Base-by-base conservation (phyloP, 768 basidiomycete genomes). In the Macrolepiota albuminosa region DNA sequence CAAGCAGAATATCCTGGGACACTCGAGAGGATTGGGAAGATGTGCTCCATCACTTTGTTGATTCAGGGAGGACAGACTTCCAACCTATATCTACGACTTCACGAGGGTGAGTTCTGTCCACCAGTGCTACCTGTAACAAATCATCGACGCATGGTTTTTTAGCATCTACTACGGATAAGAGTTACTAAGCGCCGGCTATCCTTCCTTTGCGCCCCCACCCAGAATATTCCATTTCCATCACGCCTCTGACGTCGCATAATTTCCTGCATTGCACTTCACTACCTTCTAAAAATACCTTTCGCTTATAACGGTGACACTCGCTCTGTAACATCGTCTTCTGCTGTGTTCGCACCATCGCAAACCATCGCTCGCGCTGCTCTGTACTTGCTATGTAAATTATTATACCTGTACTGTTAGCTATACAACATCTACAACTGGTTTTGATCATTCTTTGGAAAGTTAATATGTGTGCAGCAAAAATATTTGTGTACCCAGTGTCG, bases 61-160 rank as follows among this genome's bases (percentile, higher is more conserved):
- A 87, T 59, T 76, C 78, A 21, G 90, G 88, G 33, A 82, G 88
- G 50, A 84, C 84, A 18, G 89, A 91, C 69, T 92, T 92, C 74
- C 83, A 85, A 68, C 90, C 90, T n/a, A 88, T 90, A 77, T 89
- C 88, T 43, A 88, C 89, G 21, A 88, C 88, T 10, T 58, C 84
- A 6, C 73, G 84, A 74, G 89, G 89, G 89, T 91, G 72, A 79
- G 88, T 57, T 55, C 43, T 42, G 21, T 9, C 26, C 45, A 16
- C 50, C 2, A 33, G 21, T 24, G 46, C 56, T 49, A 45, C 58
- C 61, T 70, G 64, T 34, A 37, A 37, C 52, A 48, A 49, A 39
- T 8, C 21, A 36, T 46, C 57, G 36, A 58, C 47, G 33, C 11
- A 62, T 62, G 39, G 59, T 51, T 57, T n/a, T 61, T 18, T 57